Evolutionary conservation across 2,329 filamentous ascomycete genomes (phyloP).

Genomic region (Calonectria pseudoturangicola): DNA sequence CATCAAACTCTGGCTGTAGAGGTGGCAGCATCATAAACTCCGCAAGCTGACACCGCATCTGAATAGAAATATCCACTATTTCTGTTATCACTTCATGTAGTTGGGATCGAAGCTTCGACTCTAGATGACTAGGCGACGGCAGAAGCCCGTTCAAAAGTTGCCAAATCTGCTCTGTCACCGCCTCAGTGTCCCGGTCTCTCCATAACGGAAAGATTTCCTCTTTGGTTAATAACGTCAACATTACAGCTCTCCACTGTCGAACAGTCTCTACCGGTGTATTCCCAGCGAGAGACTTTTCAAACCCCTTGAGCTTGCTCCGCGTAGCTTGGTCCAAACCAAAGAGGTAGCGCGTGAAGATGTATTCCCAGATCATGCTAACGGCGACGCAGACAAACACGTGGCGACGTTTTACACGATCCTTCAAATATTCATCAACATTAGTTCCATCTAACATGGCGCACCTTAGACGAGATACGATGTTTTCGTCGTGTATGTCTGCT

Average conservation of each 20-base stretch:
- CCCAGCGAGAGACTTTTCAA: neutral
- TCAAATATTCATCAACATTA: neutral
- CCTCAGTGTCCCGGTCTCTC: neutral
- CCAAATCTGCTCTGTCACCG: neutral
- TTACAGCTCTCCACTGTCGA: neutral
- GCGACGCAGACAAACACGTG: neutral
- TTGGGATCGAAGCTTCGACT: neutral
- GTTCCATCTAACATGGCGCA: neutral
- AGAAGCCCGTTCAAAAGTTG: neutral
- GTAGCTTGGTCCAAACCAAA: neutral
- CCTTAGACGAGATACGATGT: neutral
- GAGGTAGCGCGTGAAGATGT: neutral
- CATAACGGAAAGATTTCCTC: neutral
- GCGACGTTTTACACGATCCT: neutral
- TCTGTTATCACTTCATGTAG: neutral
- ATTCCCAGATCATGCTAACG: neutral
- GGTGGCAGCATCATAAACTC: neutral
- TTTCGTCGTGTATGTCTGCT: neutral
- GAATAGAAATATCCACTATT: neutral
- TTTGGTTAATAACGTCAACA: neutral
- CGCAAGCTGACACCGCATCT: neutral
- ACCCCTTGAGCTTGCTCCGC: neutral
- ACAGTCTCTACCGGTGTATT: neutral
- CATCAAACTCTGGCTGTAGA: neutral
- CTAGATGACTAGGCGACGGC: neutral